phyloP scores from a whole-genome alignment of 345 rosid genomes.

The Sonneratia alba region DNA sequence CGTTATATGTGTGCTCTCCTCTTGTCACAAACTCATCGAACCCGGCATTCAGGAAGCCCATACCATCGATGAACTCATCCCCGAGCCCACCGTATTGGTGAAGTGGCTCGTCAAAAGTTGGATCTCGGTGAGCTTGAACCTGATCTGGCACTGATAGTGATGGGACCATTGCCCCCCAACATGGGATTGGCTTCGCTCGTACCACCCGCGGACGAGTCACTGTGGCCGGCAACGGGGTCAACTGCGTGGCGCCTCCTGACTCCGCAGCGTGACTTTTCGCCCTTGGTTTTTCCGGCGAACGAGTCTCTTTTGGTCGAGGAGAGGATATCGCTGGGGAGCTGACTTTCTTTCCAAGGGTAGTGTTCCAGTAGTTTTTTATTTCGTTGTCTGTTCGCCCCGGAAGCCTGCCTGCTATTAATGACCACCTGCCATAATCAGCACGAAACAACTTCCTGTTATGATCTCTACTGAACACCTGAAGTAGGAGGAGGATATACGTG shows the following conservation, averaged over 20 bases:
- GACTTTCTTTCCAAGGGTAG: conserved; percentile 35
- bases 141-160: not conserved
- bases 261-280: not conserved
- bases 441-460: not conserved
- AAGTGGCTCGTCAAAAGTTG: not conserved
- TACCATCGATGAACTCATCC: not conserved
- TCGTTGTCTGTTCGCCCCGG: conserved; percentile 70
- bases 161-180: conserved; percentile 14
- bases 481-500: no score
- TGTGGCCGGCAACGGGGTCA: not conserved
- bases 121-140: not conserved
- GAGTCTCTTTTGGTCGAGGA: not conserved
- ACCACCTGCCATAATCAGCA: conserved; percentile 29
- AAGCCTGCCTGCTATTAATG: conserved; percentile 53
- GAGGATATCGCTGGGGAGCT: conserved; percentile 10
- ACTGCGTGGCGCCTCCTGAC: not conserved
- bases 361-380: conserved; percentile 60
- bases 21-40: not conserved
- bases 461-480: not conserved
- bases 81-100: not conserved
- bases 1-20: not conserved
- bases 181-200: conserved; percentile 27
- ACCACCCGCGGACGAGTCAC: conserved; percentile 12
- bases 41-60: not conserved
- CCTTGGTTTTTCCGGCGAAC: not conserved